Percentiles rank a stretch among this genome's conserved stretches.
These are phyloP conservation scores for Aspergillus baeticus DNA, from an alignment of 495 filamentous ascomycete genomes.

Conservation along the genomic window DNA sequence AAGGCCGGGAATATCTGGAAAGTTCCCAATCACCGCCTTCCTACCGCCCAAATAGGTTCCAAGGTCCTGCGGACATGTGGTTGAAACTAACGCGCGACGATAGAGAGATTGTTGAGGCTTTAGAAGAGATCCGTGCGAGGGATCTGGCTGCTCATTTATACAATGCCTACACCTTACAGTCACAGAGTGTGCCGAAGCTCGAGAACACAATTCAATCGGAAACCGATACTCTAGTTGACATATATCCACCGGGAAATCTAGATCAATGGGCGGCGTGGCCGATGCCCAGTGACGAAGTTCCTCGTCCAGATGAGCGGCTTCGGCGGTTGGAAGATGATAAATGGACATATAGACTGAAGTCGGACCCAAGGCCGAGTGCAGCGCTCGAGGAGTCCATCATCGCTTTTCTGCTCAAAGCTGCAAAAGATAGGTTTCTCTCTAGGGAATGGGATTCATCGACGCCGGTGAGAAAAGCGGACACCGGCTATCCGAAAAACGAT, in stretches of 20 bases:
- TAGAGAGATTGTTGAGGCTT: conserved; percentile 51
- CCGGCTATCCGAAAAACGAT: neutral
- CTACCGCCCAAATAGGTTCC: conserved; percentile 51
- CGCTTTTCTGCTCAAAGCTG: conserved; percentile 58
- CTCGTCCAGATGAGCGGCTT: conserved; percentile 50
- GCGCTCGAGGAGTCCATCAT: conserved; percentile 66
- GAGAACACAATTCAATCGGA: conserved; percentile 27
- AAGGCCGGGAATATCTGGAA: neutral
- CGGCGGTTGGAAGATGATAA: conserved; percentile 41
- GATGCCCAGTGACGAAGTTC: conserved; percentile 56
- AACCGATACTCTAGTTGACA: conserved; percentile 23
- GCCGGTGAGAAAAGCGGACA: neutral
- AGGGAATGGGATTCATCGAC: neutral
- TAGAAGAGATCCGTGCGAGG: conserved; percentile 54
- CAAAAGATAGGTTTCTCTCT: conserved; percentile 58
- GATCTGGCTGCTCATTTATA: conserved; percentile 77
- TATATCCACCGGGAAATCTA: conserved; percentile 32
- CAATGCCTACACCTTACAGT: conserved; percentile 64
- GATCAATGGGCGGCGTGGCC: conserved; percentile 81
- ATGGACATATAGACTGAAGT: conserved; percentile 44
- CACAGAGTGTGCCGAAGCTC: conserved; percentile 9
- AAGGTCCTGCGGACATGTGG: conserved; percentile 61
- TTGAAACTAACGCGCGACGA: conserved; percentile 56
- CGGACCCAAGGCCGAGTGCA: conserved; percentile 48
- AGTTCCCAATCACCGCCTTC: conserved; percentile 15